Percentiles rank a stretch among this genome's conserved stretches.
These are phyloP conservation scores for Camelina sativa DNA, from an alignment of 345 rosid species.

Conservation along the genomic window DNA sequence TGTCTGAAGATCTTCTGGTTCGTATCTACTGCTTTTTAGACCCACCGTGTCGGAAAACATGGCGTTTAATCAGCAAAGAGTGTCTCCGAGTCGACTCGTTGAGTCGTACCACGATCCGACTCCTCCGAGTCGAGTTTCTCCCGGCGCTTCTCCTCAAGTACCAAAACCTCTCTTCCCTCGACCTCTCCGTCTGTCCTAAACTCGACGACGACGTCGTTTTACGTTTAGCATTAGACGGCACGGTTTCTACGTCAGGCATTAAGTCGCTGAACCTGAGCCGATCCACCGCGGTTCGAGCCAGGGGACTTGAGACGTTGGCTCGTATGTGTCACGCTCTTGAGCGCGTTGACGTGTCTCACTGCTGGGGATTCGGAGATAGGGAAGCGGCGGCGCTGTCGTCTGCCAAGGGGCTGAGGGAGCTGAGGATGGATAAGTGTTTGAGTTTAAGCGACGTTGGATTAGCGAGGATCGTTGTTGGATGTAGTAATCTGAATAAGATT, in stretches of 20 bases:
- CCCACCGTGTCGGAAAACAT: slow-evolving; percentile 59
- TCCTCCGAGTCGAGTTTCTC: slow-evolving; percentile 75
- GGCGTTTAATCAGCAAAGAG: slow-evolving; percentile 78
- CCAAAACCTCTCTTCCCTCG: slow-evolving; percentile 57
- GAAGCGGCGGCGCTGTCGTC: slow-evolving; percentile 88
- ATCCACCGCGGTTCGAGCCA: slow-evolving; percentile 60
- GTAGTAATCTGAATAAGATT: slow-evolving; percentile 63
- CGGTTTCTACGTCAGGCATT: slow-evolving; percentile 40
- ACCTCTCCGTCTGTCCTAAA: slow-evolving; percentile 83
- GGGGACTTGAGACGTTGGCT: slow-evolving; percentile 65
- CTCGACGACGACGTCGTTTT: slow-evolving; percentile 65
- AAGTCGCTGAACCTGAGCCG: slow-evolving; percentile 64
- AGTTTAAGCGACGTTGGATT: slow-evolving; percentile 82
- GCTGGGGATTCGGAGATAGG: slow-evolving; percentile 70
- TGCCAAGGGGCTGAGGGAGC: slow-evolving; percentile 62
- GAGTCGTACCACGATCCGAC: slow-evolving; percentile 56
- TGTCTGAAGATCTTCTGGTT: slow-evolving; percentile 80
- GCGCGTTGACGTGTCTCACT: slow-evolving; percentile 76
- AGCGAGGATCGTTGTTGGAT: slow-evolving; percentile 76
- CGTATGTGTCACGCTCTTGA: slow-evolving; percentile 62
- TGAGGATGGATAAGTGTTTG: slow-evolving; percentile 86
- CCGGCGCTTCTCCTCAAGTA: slow-evolving; percentile 53
- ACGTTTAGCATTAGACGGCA: slow-evolving; percentile 44
- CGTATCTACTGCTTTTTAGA: slow-evolving; percentile 55
- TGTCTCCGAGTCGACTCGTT: slow-evolving; percentile 70